These are phyloP conservation scores for Penicillium decumbens DNA, from an alignment of 2,329 filamentous ascomycete species.

Conservation along the genomic window DNA sequence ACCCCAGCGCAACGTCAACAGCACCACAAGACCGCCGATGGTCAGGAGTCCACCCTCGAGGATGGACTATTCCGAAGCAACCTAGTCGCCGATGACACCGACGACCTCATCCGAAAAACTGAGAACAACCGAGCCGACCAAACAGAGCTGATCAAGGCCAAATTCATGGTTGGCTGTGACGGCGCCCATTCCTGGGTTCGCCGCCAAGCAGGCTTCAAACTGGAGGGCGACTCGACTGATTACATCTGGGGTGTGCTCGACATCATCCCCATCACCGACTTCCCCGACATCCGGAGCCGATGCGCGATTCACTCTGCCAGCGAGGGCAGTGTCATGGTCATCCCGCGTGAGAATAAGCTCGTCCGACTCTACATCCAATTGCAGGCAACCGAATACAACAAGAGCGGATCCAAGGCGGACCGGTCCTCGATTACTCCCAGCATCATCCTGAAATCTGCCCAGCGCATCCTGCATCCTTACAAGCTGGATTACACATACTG, in stretches of 20 bases:
- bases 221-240: conserved; percentile 17
- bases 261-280: conserved; percentile 38
- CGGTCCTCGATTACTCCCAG: conserved; percentile 60
- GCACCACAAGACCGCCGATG: conserved; percentile 32
- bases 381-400: conserved; percentile 39
- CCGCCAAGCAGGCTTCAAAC: conserved; percentile 10
- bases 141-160: conserved; percentile 12
- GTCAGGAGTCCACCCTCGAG: conserved; percentile 20
- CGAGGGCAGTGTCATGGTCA: conserved; percentile 58
- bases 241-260: conserved; percentile 19
- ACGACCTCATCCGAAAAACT: not conserved
- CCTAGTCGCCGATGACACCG: not conserved
- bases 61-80: conserved; percentile 46
- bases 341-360: conserved; percentile 59
- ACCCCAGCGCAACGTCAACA: conserved; percentile 8
- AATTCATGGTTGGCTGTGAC: conserved; percentile 23
- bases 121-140: not conserved
- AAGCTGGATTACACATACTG: conserved; percentile 60
- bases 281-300: conserved; percentile 52
- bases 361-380: conserved; percentile 64
- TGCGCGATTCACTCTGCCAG: conserved; percentile 55
- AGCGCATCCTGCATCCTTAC: conserved; percentile 63
- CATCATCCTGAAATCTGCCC: conserved; percentile 58
- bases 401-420: conserved; percentile 49
- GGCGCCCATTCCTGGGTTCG: conserved; percentile 24